Percentiles rank a stretch among this genome's conserved stretches.
Evolutionary conservation across 2,329 filamentous ascomycete species (phyloP).

Genomic region (Bipolaris oryzae): DNA sequence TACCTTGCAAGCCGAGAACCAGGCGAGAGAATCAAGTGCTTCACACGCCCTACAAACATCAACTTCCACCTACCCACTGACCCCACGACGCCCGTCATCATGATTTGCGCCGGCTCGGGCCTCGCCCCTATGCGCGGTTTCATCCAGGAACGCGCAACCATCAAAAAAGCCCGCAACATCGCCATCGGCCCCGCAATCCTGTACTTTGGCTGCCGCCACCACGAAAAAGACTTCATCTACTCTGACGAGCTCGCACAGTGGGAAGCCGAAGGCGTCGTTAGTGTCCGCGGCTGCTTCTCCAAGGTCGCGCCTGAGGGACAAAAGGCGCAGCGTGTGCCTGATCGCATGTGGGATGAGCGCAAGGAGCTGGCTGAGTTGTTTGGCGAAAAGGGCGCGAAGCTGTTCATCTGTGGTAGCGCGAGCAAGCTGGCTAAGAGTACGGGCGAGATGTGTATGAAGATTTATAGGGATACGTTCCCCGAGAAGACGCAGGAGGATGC

Average conservation of each 20-base stretch:
- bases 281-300: conserved; percentile 48
- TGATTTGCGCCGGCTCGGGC: conserved; percentile 43
- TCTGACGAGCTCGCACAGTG: conserved; percentile 57
- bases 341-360: conserved; percentile 55
- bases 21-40: conserved; percentile 13
- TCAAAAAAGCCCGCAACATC: conserved; percentile 23
- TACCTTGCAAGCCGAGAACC: conserved; percentile 8
- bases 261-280: conserved; percentile 13
- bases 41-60: conserved; percentile 13
- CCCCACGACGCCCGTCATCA: conserved; percentile 55
- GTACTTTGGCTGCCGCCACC: conserved; percentile 65
- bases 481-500: conserved; percentile 12
- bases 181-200: conserved; percentile 64
- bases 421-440: conserved; percentile 50
- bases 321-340: conserved; percentile 56
- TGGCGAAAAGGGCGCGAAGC: conserved; percentile 54
- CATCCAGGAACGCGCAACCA: conserved; percentile 39
- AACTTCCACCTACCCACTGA: conserved; percentile 33
- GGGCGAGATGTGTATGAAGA: conserved; percentile 37
- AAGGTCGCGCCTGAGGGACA: conserved; percentile 71
- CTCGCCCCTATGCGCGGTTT: conserved; percentile 43
- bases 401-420: conserved; percentile 68
- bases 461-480: conserved; percentile 10
- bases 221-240: conserved; percentile 64
- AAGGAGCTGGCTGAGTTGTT: conserved; percentile 52